phyloP scores from a whole-genome alignment of 2,329 filamentous ascomycete species.

The Aspergillus transmontanensis region DNA sequence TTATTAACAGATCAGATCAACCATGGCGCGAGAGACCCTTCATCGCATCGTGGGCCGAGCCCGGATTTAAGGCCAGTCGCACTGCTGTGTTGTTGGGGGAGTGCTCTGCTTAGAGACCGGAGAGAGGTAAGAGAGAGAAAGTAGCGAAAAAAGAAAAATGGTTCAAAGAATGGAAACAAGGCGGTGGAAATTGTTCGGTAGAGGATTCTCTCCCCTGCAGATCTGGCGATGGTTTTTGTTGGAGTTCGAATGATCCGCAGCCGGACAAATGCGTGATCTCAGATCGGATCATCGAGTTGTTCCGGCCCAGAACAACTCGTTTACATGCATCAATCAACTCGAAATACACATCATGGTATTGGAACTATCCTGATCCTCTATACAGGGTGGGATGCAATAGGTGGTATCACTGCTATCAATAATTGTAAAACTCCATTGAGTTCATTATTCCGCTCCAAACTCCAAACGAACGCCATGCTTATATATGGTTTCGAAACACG shows the following conservation, averaged over 20 bases:
- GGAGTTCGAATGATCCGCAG: conserved; percentile 10
- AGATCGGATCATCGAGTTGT: conserved; percentile 19
- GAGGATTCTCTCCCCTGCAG: neutral
- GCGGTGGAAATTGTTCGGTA: neutral
- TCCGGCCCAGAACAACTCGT: conserved; percentile 11
- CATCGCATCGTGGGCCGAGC: conserved; percentile 21
- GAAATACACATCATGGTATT: neutral
- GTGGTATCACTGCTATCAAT: conserved; percentile 20
- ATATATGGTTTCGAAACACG: conserved; percentile 8
- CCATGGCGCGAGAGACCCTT: conserved; percentile 16
- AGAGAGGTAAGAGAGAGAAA: neutral
- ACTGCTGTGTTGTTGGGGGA: neutral
- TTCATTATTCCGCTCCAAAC: conserved; percentile 13
- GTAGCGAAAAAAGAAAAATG: neutral
- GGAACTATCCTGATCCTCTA: neutral
- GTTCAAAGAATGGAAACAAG: neutral
- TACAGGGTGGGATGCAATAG: conserved; percentile 1
- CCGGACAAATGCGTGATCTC: conserved; percentile 5
- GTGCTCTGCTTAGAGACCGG: neutral
- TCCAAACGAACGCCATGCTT: conserved; percentile 19
- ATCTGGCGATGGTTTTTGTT: conserved; percentile 4
- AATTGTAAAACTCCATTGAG: conserved; percentile 10
- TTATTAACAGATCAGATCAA: conserved; percentile 14
- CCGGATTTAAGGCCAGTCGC: conserved; percentile 10
- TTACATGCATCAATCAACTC: neutral